Evolutionary conservation across 495 filamentous ascomycete genomes (phyloP), one percentile per base, ranked within the genome.

Genomic region (Aspergillus cavernicola): DNA sequence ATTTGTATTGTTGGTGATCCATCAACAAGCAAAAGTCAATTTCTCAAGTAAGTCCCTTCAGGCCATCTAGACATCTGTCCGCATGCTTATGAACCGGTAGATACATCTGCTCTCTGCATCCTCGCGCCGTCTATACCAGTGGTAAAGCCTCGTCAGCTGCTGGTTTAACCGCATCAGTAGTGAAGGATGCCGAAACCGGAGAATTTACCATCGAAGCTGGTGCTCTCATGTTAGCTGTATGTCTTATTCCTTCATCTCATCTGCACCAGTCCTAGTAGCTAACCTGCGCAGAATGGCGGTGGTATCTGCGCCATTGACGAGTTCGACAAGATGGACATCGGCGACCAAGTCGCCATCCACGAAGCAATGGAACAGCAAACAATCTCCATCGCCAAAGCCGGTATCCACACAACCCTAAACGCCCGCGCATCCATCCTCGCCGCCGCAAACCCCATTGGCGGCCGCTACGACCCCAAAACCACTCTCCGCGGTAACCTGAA

Each of bases 281-380:
- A 42, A 42, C 12, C n/a, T 15, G 2, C 13, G 4, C 19, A 74
- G 69, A 77, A 77, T 37, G 74, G 74, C 36, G 74, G 73, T 64
- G 93, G 95, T 57, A 92, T 97, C 66, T 99, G 93, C 70, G 90
- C 89, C 55, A 99, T 99, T 65, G 93, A 99, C 67, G 93, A 99
- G 61, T 99, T 99, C 66, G 93, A 99, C 78, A 99, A 97, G 74
- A 99, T 99, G 93, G 93, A 99, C 63, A 89, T 99, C 46, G 81
- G 74, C 41, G 93, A 99, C 71, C 93, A 99, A 74, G 93, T 99
- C 40, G 93, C 93, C 57, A 97, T 99, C 69, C 93, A 99, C 82
- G 93, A 99, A 81, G 95, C 95, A 49, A 99, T 99, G 93, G 93
- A 99, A 80, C 93, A 99, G 73, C 93, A 99, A 74, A 99, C 93